Percentiles rank a stretch among this genome's conserved stretches.
These are phyloP conservation scores for Russula compacta DNA, from an alignment of 768 basidiomycete genomes.

Conservation along the genomic window DNA sequence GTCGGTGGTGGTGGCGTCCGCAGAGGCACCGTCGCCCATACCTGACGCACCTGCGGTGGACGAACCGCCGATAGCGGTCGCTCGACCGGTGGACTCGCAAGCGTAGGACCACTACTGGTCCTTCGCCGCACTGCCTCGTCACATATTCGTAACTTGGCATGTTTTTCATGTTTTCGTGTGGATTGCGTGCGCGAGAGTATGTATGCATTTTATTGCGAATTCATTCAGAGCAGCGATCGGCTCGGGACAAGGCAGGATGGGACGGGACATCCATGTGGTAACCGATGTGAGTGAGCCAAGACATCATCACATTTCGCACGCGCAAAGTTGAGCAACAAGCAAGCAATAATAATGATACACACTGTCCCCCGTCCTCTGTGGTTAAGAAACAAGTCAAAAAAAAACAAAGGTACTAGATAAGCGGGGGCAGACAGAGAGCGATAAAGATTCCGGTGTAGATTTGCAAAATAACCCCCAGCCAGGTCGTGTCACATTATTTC, in stretches of 20 bases:
- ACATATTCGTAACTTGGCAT: background rate
- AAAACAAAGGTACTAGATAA: slow-evolving; percentile 10
- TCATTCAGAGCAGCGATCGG: background rate
- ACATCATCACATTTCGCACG: slow-evolving; percentile 8
- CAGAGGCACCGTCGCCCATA: slow-evolving; percentile 3
- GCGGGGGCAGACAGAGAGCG: background rate
- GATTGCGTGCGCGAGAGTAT: background rate
- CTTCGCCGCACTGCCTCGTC: background rate
- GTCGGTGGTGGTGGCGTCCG: background rate
- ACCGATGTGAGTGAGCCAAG: background rate
- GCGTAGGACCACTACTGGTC: slow-evolving; percentile 19
- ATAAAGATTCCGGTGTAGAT: background rate
- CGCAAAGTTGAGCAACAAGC: slow-evolving; percentile 1
- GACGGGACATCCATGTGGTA: background rate
- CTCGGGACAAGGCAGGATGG: background rate
- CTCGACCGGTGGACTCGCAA: slow-evolving; percentile 22
- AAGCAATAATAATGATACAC: slow-evolving; percentile 18
- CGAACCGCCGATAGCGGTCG: slow-evolving; percentile 18
- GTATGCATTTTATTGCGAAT: background rate
- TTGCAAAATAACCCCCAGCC: background rate
- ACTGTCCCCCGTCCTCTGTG: slow-evolving; percentile 14
- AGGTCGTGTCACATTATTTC: background rate
- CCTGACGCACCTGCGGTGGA: slow-evolving; percentile 10
- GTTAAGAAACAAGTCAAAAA: background rate
- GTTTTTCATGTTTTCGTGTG: background rate